Conservation (phyloP, 1,284 basidiomycete genomes). For the Ganoderma sinense region DNA sequence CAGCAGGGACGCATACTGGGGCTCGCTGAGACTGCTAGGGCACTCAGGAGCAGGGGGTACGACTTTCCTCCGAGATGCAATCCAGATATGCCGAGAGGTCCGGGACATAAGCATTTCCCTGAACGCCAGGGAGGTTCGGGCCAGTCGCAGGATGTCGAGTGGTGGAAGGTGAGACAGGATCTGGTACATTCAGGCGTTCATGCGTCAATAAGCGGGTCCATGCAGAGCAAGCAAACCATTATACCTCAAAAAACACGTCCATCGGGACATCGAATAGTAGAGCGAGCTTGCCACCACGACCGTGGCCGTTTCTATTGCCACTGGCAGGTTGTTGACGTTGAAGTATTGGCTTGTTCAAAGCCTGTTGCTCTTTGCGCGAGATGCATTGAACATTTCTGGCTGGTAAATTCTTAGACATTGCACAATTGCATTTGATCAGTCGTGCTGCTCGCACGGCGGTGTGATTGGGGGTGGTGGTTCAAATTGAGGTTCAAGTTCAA, state of each 20-base stretch:
- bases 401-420: too few species aligned
- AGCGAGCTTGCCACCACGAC: too few species aligned
- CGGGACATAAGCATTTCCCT: neutral
- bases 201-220: neutral
- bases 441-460: too few species aligned
- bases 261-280: neutral
- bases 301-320: too few species aligned
- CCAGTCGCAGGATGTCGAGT: neutral
- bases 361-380: too few species aligned
- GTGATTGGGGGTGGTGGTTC: too few species aligned
- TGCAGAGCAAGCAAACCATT: neutral
- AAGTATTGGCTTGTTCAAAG: too few species aligned
- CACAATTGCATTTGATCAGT: too few species aligned
- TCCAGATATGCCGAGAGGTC: conserved; percentile 1
- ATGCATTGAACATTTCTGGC: too few species aligned
- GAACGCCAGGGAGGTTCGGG: neutral
- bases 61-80: neutral
- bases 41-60: neutral
- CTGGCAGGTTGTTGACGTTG: too few species aligned
- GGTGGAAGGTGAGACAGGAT: neutral
- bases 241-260: neutral
- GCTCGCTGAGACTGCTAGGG: neutral
- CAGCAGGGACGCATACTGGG: neutral
- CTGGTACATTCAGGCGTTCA: neutral
- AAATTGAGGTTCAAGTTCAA: too few species aligned